phyloP scores from a whole-genome alignment of 164 flowering plant genomes.

The Malania oleifera region DNA sequence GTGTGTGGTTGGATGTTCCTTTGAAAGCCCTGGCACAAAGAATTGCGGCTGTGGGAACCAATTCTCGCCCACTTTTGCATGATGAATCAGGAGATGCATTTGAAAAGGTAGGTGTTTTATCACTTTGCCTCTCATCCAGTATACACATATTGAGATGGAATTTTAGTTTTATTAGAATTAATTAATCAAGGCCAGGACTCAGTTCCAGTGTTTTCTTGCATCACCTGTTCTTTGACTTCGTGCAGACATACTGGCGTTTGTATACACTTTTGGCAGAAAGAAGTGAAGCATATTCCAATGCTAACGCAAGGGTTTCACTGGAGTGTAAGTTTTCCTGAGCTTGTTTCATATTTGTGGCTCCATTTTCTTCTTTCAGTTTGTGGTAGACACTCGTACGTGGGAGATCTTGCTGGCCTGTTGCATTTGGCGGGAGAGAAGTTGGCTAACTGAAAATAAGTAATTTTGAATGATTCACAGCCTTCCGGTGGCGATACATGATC shows the following conservation, averaged over 20 bases:
- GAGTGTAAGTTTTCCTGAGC: background rate
- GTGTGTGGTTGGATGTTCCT: slow-evolving; percentile 93
- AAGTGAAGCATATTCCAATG: slow-evolving; percentile 4
- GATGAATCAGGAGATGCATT: background rate
- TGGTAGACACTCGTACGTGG: background rate
- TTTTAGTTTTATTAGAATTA: background rate
- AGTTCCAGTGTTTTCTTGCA: background rate
- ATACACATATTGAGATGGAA: background rate
- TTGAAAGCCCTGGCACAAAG: slow-evolving; percentile 17
- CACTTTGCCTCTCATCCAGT: background rate
- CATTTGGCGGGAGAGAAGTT: background rate
- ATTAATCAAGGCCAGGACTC: no score
- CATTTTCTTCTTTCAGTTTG: background rate
- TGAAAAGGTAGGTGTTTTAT: background rate
- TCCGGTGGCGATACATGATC: no score
- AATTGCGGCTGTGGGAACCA: slow-evolving; percentile 3
- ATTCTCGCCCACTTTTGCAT: background rate
- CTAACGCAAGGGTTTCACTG: slow-evolving; percentile 1
- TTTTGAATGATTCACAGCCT: no score
- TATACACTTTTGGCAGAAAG: slow-evolving; percentile 4
- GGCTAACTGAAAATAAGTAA: no score
- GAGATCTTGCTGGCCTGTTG: background rate
- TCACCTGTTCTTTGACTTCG: background rate
- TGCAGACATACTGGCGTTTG: background rate
- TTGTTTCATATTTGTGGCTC: background rate